Evolutionary conservation across 768 basidiomycete species (phyloP), one percentile per base, ranked within the genome.

Genomic region (Russula foetens): DNA sequence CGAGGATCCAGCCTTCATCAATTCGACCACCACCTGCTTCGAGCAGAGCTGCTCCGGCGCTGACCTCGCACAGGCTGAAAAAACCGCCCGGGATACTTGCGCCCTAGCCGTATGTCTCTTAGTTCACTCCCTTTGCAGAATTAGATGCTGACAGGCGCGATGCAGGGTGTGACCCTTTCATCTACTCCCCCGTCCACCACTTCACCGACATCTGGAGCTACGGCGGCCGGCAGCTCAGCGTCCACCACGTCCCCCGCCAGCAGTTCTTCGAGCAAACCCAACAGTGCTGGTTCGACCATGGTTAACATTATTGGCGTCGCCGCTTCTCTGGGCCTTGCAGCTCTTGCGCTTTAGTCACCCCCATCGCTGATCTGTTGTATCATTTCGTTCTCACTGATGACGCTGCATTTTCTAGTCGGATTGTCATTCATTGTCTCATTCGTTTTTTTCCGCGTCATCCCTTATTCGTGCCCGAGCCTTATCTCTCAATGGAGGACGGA

Each of bases 21-120:
- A 58, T 41, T 68, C 69, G 55, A 76, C 77, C 49, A 80, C 81
- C 39, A 1, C 66, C 0, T 88, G 86, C 71, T 79, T 86, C 62
- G 23, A 69, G 52, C 39, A 51, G 4, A 63, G 71, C n/a, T 88
- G 86, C 75, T 61, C 64, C 0, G 79, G 76, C 49, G 41, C 38
- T 12, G 83, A 86, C 67, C 74, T 84, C 58, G 33, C 64, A 26
- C 65, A 53, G 14, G 81, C 85, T n/a, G 68, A 78, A 53, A 21
- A 56, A 0, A 70, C 69, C 55, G 78, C 84, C 7, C 70, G 75
- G 50, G 49, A 63, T 2, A 64, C 81, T 45, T 86, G 85, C 62
- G 68, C 67, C 0, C 70, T 75, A 46, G 82, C 79, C 44, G 84
- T 85, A 73, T n/a, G 60, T 59, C 24, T 15, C 24, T 14, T 29